phyloP scores from a whole-genome alignment of 1,284 basidiomycete species.

The Moniliella sp. region DNA sequence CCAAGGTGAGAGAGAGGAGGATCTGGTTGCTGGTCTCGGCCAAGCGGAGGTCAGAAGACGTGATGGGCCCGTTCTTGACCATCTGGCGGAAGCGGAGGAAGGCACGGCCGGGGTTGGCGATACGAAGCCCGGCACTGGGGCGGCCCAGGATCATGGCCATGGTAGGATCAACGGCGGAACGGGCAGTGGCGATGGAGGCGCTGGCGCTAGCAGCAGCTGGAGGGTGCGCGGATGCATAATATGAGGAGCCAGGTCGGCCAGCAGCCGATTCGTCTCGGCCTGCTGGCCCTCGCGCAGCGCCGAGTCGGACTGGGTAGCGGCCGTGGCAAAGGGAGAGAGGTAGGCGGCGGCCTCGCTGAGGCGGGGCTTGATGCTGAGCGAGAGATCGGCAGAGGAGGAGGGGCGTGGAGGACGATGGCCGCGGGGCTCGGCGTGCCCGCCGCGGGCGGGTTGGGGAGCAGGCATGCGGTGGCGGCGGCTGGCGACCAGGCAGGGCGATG shows the following conservation, averaged over 20 bases:
- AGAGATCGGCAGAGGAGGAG: too few relatives aligned
- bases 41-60: conserved; percentile 20
- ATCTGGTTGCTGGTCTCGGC: conserved; percentile 28
- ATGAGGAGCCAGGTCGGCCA: conserved; percentile 31
- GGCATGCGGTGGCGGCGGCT: too few relatives aligned
- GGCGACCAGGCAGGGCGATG: too few relatives aligned
- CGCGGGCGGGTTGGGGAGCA: too few relatives aligned
- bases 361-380: too few relatives aligned
- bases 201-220: conserved; percentile 14
- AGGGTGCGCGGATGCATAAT: conserved; percentile 30
- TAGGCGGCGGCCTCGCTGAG: too few relatives aligned
- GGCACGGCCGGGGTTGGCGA: not conserved
- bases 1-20: conserved; percentile 3
- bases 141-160: conserved; percentile 7
- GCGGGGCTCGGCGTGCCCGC: too few relatives aligned
- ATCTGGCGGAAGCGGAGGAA: conserved; percentile 17
- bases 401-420: too few relatives aligned
- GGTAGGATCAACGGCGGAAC: too few relatives aligned
- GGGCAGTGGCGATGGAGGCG: conserved; percentile 1
- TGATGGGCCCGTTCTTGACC: conserved; percentile 18
- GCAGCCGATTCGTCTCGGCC: conserved; percentile 15
- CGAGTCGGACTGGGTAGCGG: conserved; percentile 2
- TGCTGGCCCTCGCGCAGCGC: not conserved
- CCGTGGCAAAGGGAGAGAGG: conserved; percentile 11
- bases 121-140: conserved; percentile 17